Evolutionary conservation across 371 early-diverging fungal species (phyloP).

Genomic region (Mucor velutinosus): DNA sequence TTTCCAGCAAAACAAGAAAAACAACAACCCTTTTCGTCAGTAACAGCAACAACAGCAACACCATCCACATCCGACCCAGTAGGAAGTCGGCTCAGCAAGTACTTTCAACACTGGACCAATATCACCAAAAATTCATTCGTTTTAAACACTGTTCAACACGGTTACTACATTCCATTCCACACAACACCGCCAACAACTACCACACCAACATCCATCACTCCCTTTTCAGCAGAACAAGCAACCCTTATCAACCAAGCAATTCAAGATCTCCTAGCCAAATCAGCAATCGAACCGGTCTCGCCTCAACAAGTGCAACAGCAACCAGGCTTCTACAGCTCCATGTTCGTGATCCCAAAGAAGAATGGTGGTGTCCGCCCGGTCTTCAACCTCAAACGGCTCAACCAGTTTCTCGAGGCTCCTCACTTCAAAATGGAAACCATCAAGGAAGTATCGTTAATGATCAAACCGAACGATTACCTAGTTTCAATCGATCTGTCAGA

Average conservation of each 20-base stretch:
- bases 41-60: too few relatives aligned
- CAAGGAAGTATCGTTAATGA: constrained; percentile 20
- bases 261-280: background rate
- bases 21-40: too few relatives aligned
- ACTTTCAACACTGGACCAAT: too few relatives aligned
- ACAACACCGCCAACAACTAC: background rate
- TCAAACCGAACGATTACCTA: constrained; percentile 27
- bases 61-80: background rate
- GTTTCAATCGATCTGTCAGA: constrained; percentile 37
- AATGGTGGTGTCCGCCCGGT: too few relatives aligned
- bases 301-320: background rate
- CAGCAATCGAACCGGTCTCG: constrained; percentile 15
- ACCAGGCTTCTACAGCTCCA: constrained; percentile 23
- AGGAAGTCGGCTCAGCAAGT: too few relatives aligned
- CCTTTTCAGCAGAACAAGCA: background rate
- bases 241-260: background rate
- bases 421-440: constrained; percentile 45
- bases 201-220: background rate
- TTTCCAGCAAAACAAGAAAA: too few relatives aligned
- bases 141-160: background rate
- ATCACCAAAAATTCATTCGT: background rate
- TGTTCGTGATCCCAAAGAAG: too few relatives aligned
- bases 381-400: constrained; percentile 35
- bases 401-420: constrained; percentile 13
- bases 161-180: background rate